These are phyloP conservation scores for Fusarium virguliforme DNA, from an alignment of 2,329 filamentous ascomycete genomes.

Conservation along the genomic window DNA sequence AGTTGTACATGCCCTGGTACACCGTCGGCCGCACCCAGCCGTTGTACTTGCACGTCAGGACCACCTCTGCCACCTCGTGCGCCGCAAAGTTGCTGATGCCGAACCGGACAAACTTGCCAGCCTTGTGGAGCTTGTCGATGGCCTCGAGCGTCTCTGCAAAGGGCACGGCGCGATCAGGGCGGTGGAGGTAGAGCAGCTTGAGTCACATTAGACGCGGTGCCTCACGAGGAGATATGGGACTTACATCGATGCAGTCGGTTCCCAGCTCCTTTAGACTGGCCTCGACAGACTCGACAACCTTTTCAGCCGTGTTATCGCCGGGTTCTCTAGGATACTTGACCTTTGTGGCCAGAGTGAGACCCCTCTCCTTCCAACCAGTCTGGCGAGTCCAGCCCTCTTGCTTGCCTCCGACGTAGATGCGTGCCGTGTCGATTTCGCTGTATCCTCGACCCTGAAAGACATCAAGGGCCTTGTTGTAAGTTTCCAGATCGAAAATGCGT, in stretches of 20 bases:
- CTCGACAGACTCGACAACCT: conserved; percentile 77
- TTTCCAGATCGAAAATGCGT: conserved; percentile 77
- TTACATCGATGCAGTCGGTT: conserved; percentile 79
- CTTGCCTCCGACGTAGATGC: conserved; percentile 78
- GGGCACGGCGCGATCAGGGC: conserved; percentile 73
- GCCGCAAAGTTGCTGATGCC: conserved; percentile 89
- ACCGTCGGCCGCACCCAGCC: conserved; percentile 87
- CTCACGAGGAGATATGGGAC: conserved; percentile 41
- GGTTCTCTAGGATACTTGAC: conserved; percentile 73
- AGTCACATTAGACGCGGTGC: conserved; percentile 21
- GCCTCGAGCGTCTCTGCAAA: conserved; percentile 86
- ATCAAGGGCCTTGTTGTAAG: conserved; percentile 81
- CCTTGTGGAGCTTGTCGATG: conserved; percentile 85
- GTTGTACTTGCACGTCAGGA: conserved; percentile 83
- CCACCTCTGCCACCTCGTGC: conserved; percentile 90
- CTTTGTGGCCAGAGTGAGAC: conserved; percentile 85
- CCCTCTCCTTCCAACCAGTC: conserved; percentile 84
- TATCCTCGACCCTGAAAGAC: conserved; percentile 85
- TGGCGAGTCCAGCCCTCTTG: conserved; percentile 86
- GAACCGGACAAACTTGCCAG: conserved; percentile 86
- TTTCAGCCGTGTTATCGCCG: conserved; percentile 75
- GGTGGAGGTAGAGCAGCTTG: conserved; percentile 59
- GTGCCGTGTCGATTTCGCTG: conserved; percentile 88
- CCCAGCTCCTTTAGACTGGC: conserved; percentile 80
- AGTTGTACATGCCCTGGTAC: conserved; percentile 92